A percentile compares a stretch with the other conserved stretches of the same genome.
Evolutionary conservation across 768 basidiomycete species (phyloP).

Genomic region (Russula griseocarnosa): DNA sequence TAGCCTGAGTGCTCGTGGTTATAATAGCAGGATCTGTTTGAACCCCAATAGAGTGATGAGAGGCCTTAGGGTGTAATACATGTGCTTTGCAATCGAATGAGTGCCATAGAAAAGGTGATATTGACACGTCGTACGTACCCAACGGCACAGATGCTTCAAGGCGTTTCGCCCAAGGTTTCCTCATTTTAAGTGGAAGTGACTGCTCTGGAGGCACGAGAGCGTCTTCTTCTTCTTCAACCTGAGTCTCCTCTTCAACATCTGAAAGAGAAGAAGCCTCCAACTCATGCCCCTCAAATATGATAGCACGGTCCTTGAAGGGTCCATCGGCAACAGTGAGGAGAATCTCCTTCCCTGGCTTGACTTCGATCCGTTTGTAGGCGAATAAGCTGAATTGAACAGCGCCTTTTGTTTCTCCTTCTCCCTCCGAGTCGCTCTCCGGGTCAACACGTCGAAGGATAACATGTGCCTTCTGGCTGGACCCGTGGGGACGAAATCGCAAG

Average conservation of each 20-base stretch:
- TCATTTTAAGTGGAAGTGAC: slow-evolving; percentile 60
- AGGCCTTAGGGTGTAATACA: background rate
- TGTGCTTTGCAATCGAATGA: slow-evolving; percentile 12
- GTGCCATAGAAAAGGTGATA: slow-evolving; percentile 4
- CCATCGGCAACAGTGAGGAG: slow-evolving; percentile 57
- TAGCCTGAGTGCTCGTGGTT: slow-evolving; percentile 18
- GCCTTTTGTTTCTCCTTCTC: slow-evolving; percentile 38
- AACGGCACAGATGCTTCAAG: slow-evolving; percentile 34
- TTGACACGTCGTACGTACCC: slow-evolving; percentile 6
- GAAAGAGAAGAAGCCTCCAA: slow-evolving; percentile 32
- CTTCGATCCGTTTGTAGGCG: slow-evolving; percentile 64
- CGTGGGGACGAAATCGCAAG: slow-evolving; percentile 64
- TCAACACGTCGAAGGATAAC: slow-evolving; percentile 61
- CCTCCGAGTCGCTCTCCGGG: slow-evolving; percentile 43
- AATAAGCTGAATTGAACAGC: slow-evolving; percentile 59
- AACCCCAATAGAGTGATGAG: slow-evolving; percentile 43
- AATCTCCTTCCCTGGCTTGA: slow-evolving; percentile 68
- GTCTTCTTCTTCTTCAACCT: slow-evolving; percentile 42
- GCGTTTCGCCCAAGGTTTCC: slow-evolving; percentile 55
- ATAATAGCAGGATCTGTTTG: slow-evolving; percentile 38
- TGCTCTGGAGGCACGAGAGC: slow-evolving; percentile 34
- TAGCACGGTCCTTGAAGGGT: slow-evolving; percentile 50
- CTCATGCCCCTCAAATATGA: slow-evolving; percentile 56
- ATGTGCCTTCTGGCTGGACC: slow-evolving; percentile 63
- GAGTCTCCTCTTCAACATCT: slow-evolving; percentile 42